These are phyloP conservation scores for Elsinoe arachidis DNA, from an alignment of 2,329 filamentous ascomycete species.

Conservation along the genomic window DNA sequence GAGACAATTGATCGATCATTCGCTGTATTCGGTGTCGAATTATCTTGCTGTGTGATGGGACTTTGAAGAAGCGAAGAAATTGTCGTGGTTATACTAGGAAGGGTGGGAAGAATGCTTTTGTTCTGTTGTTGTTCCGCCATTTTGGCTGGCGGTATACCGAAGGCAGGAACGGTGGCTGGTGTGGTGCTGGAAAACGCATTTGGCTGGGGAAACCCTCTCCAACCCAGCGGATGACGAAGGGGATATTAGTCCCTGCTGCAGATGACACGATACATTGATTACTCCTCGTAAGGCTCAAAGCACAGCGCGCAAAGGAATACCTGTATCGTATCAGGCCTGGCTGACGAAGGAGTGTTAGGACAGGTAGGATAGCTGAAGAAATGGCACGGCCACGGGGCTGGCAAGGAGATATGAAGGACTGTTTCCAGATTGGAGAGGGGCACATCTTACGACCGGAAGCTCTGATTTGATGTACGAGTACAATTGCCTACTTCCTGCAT, in stretches of 20 bases:
- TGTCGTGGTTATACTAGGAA: conserved; percentile 12
- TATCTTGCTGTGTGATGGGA: neutral
- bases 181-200: conserved; percentile 3
- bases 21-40: neutral
- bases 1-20: conserved; percentile 7
- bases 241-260: neutral
- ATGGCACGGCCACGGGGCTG: neutral
- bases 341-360: neutral
- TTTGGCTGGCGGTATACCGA: conserved; percentile 10
- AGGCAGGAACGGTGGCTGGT: conserved; percentile 11
- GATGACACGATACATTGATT: conserved; percentile 8
- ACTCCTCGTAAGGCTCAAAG: conserved; percentile 1
- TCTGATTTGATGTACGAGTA: neutral
- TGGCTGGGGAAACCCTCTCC: conserved; percentile 3
- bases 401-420: neutral
- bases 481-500: neutral
- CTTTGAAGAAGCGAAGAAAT: conserved; percentile 11
- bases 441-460: neutral
- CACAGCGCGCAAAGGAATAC: neutral
- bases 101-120: conserved; percentile 4
- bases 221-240: conserved; percentile 1
- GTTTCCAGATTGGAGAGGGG: neutral
- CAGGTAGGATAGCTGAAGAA: neutral
- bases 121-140: conserved; percentile 6
- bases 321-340: conserved; percentile 2